These are phyloP conservation scores for Hyaloscypha finlandica DNA, from an alignment of 495 filamentous ascomycete genomes.

Conservation along the genomic window DNA sequence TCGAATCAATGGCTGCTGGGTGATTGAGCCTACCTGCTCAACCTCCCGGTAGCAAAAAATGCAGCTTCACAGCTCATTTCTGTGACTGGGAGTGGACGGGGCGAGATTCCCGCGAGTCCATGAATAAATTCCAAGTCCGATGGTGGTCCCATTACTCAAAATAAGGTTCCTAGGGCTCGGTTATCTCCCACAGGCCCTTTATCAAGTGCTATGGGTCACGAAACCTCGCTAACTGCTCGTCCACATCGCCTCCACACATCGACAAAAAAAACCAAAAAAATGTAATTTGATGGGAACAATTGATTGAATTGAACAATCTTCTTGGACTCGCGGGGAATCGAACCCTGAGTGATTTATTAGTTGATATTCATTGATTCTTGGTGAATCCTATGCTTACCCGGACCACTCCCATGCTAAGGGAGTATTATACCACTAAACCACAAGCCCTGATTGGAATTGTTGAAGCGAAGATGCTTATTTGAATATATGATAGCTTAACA, in stretches of 20 bases:
- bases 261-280: not conserved
- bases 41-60: no score
- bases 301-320: conserved; percentile 1
- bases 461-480: no score
- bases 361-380: no score
- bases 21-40: no score
- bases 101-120: not conserved
- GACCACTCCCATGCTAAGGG: conserved; percentile 54
- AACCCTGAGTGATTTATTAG: conserved; percentile 37
- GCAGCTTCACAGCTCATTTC: not conserved
- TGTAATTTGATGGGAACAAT: not conserved
- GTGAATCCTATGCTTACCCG: conserved; percentile 15
- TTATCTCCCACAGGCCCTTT: not conserved
- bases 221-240: not conserved
- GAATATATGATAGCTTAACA: no score
- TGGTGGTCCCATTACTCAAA: not conserved
- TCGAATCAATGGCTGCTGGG: no score
- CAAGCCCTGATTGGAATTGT: no score
- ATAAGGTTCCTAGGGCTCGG: not conserved
- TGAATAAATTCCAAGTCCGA: not conserved
- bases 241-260: not conserved
- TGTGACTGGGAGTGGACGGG: not conserved
- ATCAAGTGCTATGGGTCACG: not conserved
- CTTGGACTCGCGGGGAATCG: conserved; percentile 54
- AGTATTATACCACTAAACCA: conserved; percentile 1